Conservation (phyloP, 192 early-diverging fungal species). For the Glomus cerebriforme region DNA sequence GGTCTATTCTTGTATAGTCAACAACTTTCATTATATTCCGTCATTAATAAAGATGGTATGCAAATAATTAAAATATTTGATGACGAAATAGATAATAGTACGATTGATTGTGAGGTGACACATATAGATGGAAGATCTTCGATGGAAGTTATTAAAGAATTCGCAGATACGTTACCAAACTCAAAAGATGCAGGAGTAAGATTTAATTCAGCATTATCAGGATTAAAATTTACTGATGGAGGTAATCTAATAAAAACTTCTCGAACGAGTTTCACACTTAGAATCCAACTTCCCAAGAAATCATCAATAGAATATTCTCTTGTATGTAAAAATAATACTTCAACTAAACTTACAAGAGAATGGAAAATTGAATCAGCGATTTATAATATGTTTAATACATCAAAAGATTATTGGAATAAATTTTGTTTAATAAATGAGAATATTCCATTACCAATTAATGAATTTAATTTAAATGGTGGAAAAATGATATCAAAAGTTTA, state of each 20-base stretch:
- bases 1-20: background rate
- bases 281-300: background rate
- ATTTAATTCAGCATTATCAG: background rate
- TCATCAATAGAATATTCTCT: background rate
- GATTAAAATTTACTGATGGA: background rate
- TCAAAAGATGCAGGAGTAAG: background rate
- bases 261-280: background rate
- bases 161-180: background rate
- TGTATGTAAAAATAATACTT: background rate
- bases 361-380: background rate
- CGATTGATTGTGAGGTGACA: background rate
- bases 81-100: background rate
- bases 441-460: too few relatives aligned
- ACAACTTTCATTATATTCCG: background rate
- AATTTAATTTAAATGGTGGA: too few relatives aligned
- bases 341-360: background rate
- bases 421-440: background rate
- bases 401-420: background rate
- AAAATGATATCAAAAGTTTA: background rate
- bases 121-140: background rate
- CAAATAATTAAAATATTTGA: conserved; percentile 13
- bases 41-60: background rate
- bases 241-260: background rate
- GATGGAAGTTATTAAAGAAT: background rate
- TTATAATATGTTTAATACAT: background rate